Evolutionary conservation across 495 filamentous ascomycete genomes (phyloP).

Genomic region (Hypoxylon crocopeplum): DNA sequence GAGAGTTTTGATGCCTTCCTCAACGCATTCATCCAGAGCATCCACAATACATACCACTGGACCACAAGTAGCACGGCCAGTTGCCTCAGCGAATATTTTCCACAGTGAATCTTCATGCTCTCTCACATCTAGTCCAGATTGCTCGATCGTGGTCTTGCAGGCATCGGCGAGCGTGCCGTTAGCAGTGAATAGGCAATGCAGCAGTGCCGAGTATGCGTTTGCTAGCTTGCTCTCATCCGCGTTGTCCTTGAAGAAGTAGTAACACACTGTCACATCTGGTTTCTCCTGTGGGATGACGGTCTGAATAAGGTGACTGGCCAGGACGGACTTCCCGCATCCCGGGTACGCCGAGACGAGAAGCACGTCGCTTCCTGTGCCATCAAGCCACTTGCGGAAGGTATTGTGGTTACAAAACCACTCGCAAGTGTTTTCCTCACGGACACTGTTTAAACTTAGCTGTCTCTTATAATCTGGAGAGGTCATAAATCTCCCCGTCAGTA

Average conservation of each 20-base stretch:
- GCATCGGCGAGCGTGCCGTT: slow-evolving; percentile 39
- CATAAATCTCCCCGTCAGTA: no score
- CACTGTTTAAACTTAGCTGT: no score
- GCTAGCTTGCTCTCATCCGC: slow-evolving; percentile 49
- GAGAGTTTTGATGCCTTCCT: neutral
- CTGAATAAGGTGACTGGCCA: slow-evolving; percentile 55
- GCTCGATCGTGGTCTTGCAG: no score
- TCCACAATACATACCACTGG: slow-evolving; percentile 59
- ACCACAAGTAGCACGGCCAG: slow-evolving; percentile 42
- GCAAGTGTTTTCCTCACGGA: no score
- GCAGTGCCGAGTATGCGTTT: slow-evolving; percentile 51
- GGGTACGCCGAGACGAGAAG: slow-evolving; percentile 63
- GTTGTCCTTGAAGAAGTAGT: slow-evolving; percentile 68
- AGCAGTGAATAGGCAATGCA: slow-evolving; percentile 55
- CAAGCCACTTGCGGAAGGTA: slow-evolving; percentile 45
- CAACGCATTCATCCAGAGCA: slow-evolving; percentile 52
- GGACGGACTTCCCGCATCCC: slow-evolving; percentile 63
- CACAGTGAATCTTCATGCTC: slow-evolving; percentile 47
- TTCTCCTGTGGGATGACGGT: slow-evolving; percentile 32
- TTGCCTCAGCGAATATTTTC: slow-evolving; percentile 45
- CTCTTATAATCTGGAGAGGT: no score
- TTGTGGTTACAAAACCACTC: slow-evolving; percentile 48
- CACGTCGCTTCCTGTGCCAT: slow-evolving; percentile 19
- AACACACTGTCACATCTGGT: slow-evolving; percentile 45
- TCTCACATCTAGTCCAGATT: slow-evolving; percentile 31